Percentiles rank a stretch among this genome's conserved stretches.
Evolutionary conservation across 441 rosid species (phyloP).

Genomic region (Metrosideros polymorpha): DNA sequence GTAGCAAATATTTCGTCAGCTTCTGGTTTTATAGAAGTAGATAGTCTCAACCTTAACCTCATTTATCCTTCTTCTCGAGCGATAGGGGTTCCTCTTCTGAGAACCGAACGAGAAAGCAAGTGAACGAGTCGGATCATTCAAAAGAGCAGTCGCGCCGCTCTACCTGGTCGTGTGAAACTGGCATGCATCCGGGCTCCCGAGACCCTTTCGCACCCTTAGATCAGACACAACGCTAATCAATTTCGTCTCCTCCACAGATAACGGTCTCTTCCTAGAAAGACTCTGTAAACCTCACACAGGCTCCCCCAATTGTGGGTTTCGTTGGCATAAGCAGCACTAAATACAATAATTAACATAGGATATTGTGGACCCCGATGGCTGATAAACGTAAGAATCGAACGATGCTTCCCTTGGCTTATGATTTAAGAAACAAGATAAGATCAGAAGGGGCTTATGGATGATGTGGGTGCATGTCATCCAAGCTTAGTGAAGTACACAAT

Average conservation of each 20-base stretch:
- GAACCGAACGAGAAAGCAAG: background rate
- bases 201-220: background rate
- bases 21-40: background rate
- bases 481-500: background rate
- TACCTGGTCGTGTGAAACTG: slow-evolving; percentile 7
- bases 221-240: background rate
- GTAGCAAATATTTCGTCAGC: background rate
- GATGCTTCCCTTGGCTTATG: background rate
- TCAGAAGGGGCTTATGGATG: background rate
- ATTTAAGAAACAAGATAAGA: background rate
- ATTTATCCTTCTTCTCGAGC: background rate
- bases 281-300: too few relatives aligned
- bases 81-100: too few relatives aligned
- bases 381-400: background rate
- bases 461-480: background rate
- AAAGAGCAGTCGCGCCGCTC: background rate
- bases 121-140: background rate
- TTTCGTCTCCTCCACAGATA: too few relatives aligned
- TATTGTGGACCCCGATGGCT: background rate
- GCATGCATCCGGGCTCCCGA: slow-evolving; percentile 6
- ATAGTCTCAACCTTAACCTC: background rate
- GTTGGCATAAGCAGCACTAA: background rate
- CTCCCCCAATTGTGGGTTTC: background rate
- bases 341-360: background rate
- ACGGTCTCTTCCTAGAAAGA: too few relatives aligned